A percentile compares a stretch with the other conserved stretches of the same genome.
Evolutionary conservation across 1,139 yeast genomes (phyloP).

Genomic region (Yamadazyma sp.): DNA sequence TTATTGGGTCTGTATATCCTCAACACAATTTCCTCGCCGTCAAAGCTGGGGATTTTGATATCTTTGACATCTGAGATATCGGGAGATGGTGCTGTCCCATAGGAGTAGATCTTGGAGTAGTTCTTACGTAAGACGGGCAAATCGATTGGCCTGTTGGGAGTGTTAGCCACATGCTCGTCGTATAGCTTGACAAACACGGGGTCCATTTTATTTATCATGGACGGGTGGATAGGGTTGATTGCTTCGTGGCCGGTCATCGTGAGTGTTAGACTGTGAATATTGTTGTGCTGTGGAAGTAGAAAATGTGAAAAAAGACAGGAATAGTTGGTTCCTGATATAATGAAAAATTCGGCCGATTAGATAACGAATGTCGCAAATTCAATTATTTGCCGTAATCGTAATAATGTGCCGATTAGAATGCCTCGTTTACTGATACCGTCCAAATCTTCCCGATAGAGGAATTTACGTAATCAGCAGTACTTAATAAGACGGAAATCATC

Average conservation of each 20-base stretch:
- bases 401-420: no score
- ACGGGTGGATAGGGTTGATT: constrained; percentile 26
- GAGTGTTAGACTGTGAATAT: neutral
- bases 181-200: constrained; percentile 38
- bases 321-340: no score
- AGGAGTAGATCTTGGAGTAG: constrained; percentile 41
- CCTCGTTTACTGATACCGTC: no score
- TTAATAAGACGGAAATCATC: no score
- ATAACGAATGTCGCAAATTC: neutral
- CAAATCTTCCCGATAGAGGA: no score
- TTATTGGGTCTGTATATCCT: constrained; percentile 41
- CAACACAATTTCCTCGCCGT: constrained; percentile 28
- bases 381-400: no score
- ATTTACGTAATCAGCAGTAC: no score
- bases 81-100: constrained; percentile 36
- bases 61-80: constrained; percentile 28
- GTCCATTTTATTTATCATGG: constrained; percentile 21
- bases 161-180: constrained; percentile 26
- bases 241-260: constrained; percentile 15
- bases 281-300: no score
- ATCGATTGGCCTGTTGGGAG: constrained; percentile 29
- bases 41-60: constrained; percentile 33
- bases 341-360: neutral
- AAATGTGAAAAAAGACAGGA: no score
- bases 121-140: constrained; percentile 26